phyloP scores from a whole-genome alignment of 331 rosid species.

The Malus hybrid region DNA sequence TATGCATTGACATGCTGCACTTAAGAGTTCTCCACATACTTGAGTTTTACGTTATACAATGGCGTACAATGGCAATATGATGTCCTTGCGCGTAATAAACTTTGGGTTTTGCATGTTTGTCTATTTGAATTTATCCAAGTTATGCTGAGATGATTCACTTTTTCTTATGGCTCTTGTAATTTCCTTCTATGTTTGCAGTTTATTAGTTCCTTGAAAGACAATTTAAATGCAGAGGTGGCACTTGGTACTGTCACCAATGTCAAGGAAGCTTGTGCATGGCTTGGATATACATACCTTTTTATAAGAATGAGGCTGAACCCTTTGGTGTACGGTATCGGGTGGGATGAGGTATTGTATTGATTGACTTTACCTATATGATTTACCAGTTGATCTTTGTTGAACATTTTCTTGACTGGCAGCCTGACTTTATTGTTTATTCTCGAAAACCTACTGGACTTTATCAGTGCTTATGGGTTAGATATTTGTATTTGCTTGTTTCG shows the following conservation, averaged over 20 bases:
- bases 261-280: slow-evolving; percentile 99
- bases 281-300: slow-evolving; percentile 93
- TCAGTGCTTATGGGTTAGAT: slow-evolving; percentile 15
- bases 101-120: slow-evolving; percentile 13
- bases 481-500: not conserved
- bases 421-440: not conserved
- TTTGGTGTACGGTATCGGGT: slow-evolving; percentile 81
- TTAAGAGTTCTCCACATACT: not conserved
- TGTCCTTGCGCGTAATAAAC: not conserved
- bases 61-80: not conserved
- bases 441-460: not conserved
- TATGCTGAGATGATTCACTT: not conserved
- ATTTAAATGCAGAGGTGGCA: slow-evolving; percentile 96
- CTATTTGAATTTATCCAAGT: not conserved
- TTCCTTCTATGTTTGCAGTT: slow-evolving; percentile 52
- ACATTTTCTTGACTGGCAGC: not conserved
- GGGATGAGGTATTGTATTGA: slow-evolving; percentile 78
- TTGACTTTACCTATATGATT: not conserved
- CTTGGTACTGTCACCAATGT: slow-evolving; percentile 96
- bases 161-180: not conserved
- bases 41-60: not conserved
- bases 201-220: slow-evolving; percentile 89
- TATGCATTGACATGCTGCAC: not conserved
- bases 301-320: slow-evolving; percentile 98
- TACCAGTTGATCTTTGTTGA: not conserved